Evolutionary conservation across 495 filamentous ascomycete genomes (phyloP).

Genomic region (Talaromyces trachyspermus): DNA sequence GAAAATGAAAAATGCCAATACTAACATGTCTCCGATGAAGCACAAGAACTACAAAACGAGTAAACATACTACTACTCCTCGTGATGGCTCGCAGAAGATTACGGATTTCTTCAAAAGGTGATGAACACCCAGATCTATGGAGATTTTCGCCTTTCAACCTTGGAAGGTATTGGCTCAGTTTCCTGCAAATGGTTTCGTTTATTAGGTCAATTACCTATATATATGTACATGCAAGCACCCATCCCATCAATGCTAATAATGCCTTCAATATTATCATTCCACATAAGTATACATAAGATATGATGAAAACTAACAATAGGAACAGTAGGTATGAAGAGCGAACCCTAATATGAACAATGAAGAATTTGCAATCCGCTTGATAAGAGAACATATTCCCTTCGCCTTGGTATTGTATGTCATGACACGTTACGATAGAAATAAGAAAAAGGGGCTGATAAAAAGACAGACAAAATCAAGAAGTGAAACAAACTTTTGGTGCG

Average conservation of each 20-base stretch:
- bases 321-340: not conserved
- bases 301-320: not conserved
- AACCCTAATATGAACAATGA: not conserved
- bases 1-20: no score
- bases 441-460: constrained; percentile 1
- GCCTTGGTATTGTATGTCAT: constrained; percentile 4
- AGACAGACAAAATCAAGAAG: not conserved
- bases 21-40: constrained; percentile 36
- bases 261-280: not conserved
- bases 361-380: not conserved
- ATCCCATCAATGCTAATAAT: not conserved
- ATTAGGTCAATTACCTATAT: no score
- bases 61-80: constrained; percentile 40
- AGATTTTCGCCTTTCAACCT: no score
- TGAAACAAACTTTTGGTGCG: constrained; percentile 10
- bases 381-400: not conserved
- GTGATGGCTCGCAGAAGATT: constrained; percentile 66
- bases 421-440: not conserved
- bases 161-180: no score
- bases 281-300: constrained; percentile 1
- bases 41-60: constrained; percentile 27
- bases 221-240: no score
- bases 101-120: constrained; percentile 75
- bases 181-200: no score
- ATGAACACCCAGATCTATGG: no score